phyloP scores from a whole-genome alignment of 495 filamentous ascomycete genomes.

The Acidiella bohemica region DNA sequence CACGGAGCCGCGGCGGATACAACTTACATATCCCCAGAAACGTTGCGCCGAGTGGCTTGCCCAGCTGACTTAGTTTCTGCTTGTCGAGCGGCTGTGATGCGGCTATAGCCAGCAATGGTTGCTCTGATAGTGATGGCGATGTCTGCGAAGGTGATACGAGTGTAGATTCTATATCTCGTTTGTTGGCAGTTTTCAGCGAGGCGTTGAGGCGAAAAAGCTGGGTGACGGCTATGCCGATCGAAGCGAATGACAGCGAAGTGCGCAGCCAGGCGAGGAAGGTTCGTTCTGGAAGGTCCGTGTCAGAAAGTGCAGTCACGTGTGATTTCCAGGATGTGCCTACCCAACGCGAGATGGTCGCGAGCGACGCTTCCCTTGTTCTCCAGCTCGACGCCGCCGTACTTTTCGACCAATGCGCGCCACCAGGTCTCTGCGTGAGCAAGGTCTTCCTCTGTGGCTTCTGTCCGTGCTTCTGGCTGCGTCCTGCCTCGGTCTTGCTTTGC shows the following conservation, averaged over 20 bases:
- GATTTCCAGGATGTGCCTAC: conserved; percentile 36
- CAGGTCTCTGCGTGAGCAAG: too few species aligned
- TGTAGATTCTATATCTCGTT: conserved; percentile 14
- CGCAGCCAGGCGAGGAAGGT: conserved; percentile 96
- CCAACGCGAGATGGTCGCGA: conserved; percentile 84
- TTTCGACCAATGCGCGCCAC: conserved; percentile 43
- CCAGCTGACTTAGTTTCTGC: too few species aligned
- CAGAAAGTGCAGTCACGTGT: not conserved
- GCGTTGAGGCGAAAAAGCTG: conserved; percentile 92
- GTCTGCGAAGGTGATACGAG: conserved; percentile 9
- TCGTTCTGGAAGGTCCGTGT: conserved; percentile 46
- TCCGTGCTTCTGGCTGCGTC: not conserved
- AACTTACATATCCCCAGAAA: conserved; percentile 57
- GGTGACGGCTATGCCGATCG: conserved; percentile 90
- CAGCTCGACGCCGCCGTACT: conserved; percentile 72
- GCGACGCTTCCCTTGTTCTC: conserved; percentile 97
- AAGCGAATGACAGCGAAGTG: conserved; percentile 89
- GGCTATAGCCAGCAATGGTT: conserved; percentile 3
- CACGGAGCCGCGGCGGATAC: not conserved
- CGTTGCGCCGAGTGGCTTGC: conserved; percentile 85
- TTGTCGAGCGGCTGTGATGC: conserved; percentile 37
- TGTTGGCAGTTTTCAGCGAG: conserved; percentile 31
- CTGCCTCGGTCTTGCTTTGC: not conserved
- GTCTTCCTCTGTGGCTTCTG: conserved; percentile 15
- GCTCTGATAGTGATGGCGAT: conserved; percentile 3